Evolutionary conservation across 2,329 filamentous ascomycete genomes (phyloP).

Genomic region (Huntiella savannae): DNA sequence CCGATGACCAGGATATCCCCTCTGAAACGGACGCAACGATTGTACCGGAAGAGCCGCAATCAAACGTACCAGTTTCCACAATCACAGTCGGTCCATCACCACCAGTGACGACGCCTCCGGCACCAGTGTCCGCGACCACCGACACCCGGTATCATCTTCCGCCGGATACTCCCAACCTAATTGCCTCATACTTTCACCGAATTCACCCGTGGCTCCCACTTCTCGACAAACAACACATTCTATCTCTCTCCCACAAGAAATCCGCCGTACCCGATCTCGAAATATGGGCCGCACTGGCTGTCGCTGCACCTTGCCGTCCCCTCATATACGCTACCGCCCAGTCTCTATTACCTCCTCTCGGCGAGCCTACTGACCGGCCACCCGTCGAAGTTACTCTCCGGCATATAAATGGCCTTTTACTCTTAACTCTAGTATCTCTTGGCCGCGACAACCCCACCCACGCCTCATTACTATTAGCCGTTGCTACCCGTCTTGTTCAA

Average conservation of each 20-base stretch:
- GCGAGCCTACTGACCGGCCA: constrained; percentile 21
- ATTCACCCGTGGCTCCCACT: constrained; percentile 63
- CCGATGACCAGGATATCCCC: constrained; percentile 18
- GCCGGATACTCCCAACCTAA: constrained; percentile 35
- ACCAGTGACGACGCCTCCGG: not conserved
- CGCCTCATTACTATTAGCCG: constrained; percentile 46
- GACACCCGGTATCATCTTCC: constrained; percentile 22
- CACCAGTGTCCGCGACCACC: not conserved
- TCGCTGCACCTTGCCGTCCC: constrained; percentile 35
- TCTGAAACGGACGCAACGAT: constrained; percentile 11
- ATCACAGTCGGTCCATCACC: not conserved
- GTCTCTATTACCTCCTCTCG: constrained; percentile 23
- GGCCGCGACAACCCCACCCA: constrained; percentile 33
- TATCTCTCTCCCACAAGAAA: constrained; percentile 27
- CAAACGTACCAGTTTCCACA: not conserved
- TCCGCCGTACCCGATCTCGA: constrained; percentile 30
- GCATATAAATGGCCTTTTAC: constrained; percentile 25
- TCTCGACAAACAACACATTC: constrained; percentile 43
- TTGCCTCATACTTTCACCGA: constrained; percentile 58
- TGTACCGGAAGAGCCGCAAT: too few relatives aligned
- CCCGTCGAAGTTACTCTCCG: constrained; percentile 24
- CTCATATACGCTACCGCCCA: constrained; percentile 32
- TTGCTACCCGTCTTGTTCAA: constrained; percentile 32
- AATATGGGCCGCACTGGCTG: constrained; percentile 39
- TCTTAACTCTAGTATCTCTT: constrained; percentile 45